phyloP scores from a whole-genome alignment of 1,284 basidiomycete species.

The Ustilago xerochloae region DNA sequence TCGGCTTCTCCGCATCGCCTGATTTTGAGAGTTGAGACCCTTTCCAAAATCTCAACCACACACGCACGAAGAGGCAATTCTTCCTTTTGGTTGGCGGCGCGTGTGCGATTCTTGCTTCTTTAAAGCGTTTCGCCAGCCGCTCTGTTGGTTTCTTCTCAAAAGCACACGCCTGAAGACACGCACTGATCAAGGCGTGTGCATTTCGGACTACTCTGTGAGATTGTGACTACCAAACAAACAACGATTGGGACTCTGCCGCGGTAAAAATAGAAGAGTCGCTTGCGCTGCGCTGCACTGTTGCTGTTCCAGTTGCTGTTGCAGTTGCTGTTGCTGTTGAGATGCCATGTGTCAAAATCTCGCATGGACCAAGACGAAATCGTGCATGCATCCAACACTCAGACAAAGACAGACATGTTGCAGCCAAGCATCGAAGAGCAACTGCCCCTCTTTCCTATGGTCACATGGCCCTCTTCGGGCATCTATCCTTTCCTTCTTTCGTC shows the following conservation, averaged over 20 bases:
- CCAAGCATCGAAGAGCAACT: background rate
- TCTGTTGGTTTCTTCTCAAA: background rate
- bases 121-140: background rate
- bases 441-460: conserved; percentile 9
- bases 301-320: too few relatives aligned
- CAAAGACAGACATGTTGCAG: background rate
- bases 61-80: background rate
- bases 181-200: background rate
- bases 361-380: conserved; percentile 38
- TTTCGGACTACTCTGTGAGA: conserved; percentile 8
- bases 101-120: background rate
- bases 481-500: too few relatives aligned
- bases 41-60: too few relatives aligned
- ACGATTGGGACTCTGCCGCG: background rate
- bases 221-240: background rate
- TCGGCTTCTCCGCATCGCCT: conserved; percentile 31
- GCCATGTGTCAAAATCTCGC: conserved; percentile 1
- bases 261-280: conserved; percentile 16
- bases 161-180: too few relatives aligned
- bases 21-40: conserved; percentile 7
- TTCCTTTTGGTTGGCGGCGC: background rate
- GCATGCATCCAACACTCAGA: conserved; percentile 7
- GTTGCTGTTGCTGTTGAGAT: too few relatives aligned
- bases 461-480: conserved; percentile 12
- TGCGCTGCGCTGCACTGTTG: too few relatives aligned